Evolutionary conservation across 192 early-diverging fungal genomes (phyloP).

Genomic region (Neocallimastix lanati): DNA sequence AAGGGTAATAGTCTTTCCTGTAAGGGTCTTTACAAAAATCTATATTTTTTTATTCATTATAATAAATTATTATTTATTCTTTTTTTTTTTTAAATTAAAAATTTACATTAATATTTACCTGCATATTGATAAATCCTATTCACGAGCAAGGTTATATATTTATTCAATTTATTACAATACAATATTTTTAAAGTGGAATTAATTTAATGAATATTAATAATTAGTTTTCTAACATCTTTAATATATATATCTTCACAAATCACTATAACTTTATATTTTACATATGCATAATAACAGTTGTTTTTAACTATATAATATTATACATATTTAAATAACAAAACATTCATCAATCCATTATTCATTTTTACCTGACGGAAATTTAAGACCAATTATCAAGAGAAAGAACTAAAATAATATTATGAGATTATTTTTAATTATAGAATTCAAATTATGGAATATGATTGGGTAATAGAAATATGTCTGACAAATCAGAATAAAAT

Average conservation of each 20-base stretch:
- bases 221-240: too few relatives aligned
- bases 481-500: not conserved
- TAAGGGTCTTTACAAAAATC: constrained; percentile 62
- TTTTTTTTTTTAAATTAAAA: too few relatives aligned
- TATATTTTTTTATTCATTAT: constrained; percentile 23
- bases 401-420: not conserved
- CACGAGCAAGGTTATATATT: too few relatives aligned
- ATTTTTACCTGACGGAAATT: not conserved
- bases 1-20: constrained; percentile 57
- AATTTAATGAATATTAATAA: too few relatives aligned
- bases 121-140: not conserved
- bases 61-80: not conserved
- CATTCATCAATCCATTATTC: not conserved
- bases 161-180: too few relatives aligned
- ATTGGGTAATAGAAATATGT: not conserved
- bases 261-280: too few relatives aligned
- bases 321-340: too few relatives aligned
- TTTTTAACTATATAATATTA: too few relatives aligned
- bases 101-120: too few relatives aligned
- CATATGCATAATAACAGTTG: too few relatives aligned
- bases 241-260: too few relatives aligned
- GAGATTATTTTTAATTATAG: not conserved
- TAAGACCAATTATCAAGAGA: not conserved
- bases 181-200: too few relatives aligned
- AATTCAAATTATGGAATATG: not conserved